Percentiles rank a stretch among this genome's conserved stretches.
Evolutionary conservation across 2,329 filamentous ascomycete species (phyloP).

Genomic region (Aspergillus texensis): DNA sequence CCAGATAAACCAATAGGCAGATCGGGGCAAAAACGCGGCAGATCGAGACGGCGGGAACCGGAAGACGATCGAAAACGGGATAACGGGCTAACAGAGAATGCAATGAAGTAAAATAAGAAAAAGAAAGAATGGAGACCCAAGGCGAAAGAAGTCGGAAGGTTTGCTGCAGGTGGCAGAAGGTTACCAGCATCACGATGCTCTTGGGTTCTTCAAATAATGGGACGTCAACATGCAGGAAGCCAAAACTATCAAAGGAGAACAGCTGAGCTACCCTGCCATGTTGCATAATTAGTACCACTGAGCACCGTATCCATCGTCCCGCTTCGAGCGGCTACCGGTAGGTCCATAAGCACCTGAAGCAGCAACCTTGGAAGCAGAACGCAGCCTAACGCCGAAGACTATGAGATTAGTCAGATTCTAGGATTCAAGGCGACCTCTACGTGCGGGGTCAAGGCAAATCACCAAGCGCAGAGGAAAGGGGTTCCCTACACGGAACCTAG

Average conservation of each 20-base stretch:
- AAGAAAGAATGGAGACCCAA: slow-evolving; percentile 31
- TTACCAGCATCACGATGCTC: slow-evolving; percentile 30
- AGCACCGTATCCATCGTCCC: slow-evolving; percentile 55
- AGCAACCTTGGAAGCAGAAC: slow-evolving; percentile 76
- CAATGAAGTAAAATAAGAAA: slow-evolving; percentile 34
- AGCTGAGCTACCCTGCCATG: slow-evolving; percentile 33
- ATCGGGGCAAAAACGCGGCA: slow-evolving; percentile 26
- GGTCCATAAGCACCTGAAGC: slow-evolving; percentile 51
- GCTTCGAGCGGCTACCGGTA: slow-evolving; percentile 55
- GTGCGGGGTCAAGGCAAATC: slow-evolving; percentile 70
- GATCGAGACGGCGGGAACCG: slow-evolving; percentile 37
- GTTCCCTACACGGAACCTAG: slow-evolving; percentile 84
- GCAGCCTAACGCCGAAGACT: slow-evolving; percentile 85
- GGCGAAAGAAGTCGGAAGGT: slow-evolving; percentile 37
- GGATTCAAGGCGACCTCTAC: slow-evolving; percentile 67
- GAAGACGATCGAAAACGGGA: slow-evolving; percentile 37
- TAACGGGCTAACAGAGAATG: slow-evolving; percentile 40
- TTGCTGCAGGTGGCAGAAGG: slow-evolving; percentile 33
- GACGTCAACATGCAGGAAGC: slow-evolving; percentile 32
- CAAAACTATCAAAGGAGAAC: slow-evolving; percentile 23
- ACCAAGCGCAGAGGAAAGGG: slow-evolving; percentile 74
- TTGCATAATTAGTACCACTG: slow-evolving; percentile 49
- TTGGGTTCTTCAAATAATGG: slow-evolving; percentile 33
- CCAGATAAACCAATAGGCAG: slow-evolving; percentile 19
- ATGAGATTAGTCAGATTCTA: slow-evolving; percentile 77